Evolutionary conservation across 305 asterid species (phyloP), one percentile per base, ranked within the genome.

Genomic region (Ajuga reptans): DNA sequence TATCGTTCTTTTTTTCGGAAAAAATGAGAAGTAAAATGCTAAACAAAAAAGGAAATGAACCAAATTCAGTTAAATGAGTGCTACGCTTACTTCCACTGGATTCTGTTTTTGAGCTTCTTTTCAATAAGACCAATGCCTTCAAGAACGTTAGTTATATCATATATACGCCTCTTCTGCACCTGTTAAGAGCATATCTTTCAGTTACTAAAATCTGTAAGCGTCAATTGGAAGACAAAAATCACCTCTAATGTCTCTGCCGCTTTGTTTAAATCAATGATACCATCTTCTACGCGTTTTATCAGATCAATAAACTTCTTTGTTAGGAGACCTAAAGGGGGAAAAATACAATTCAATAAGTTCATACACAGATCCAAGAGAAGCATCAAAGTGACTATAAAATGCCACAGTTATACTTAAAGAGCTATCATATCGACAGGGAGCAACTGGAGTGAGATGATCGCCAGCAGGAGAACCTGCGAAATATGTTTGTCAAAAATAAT

Each of bases 101-200:
- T 90, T 85, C 87, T 85, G 84, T 91, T 91, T 84, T 93, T 93
- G 63, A 87, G 90, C 82, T 87, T 93, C 91, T 93, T 93, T 76
- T 93, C 99, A 70, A 93, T 93, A 27, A 91, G 97, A 72, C 97
- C 96, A 81, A 93, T 93, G 63, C 99, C 99, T 79, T 93, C 99
- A 57, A 93, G 99, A 72, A 93, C 99, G 83, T 90, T 93, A 34
- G 99, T 93, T 71, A 93, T 93, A 79, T 93, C 96, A 79, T 93
- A 93, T 75, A 90, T 93, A 74, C 96, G 84, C 80, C 99, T 87
- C 86, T 93, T 93, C 71, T 93, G 99, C 75, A 91, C 99, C 99
- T 94, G 87, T 74, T 73, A 0, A 76, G 27, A 17, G 27, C 64
- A 21, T 21, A 21, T 21, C 27, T 21, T 21, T 21, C 27, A 21